Evolutionary conservation across 352 stramenopile genomes (phyloP), one percentile per base, ranked within the genome.

Genomic region (Phytophthora sp.): DNA sequence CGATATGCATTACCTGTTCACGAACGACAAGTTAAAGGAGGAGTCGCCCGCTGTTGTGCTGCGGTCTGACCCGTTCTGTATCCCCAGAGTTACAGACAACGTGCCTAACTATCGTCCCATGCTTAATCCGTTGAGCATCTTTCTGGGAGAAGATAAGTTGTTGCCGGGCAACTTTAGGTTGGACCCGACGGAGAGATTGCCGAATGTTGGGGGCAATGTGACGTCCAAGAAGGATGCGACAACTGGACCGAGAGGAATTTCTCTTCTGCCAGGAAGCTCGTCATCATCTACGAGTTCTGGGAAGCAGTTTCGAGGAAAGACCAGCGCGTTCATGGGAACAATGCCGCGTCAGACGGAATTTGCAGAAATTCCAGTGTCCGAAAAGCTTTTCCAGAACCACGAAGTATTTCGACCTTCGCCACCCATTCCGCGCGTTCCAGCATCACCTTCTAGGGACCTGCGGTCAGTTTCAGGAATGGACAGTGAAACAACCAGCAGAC

Each of bases 81-180:
- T 93, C 62, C 84, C 84, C 16, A 71, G 84, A 26, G 75, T 86
- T 24, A 89, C 84, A 15, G 84, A 93, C 72, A 90, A 90, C 58
- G 84, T 91, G 35, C 53, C 67, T 12, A 82, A 86, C 49, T 93
- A 93, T 66, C 74, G 81, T 0, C 84, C 84, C 0, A 76, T 69
- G 50, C 84, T 90, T 59, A 93, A 93, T 56, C 82, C 84, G 41
- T 55, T 89, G 38, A 90, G 75, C 50, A 91, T 93, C 55, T 76
- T 93, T 21, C 64, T 86, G 24, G 72, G 69, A 18, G 84, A 91
- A 62, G 82, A 91, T 55, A 77, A 87, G 65, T 66, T 93, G n/a
- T 60, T 93, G 47, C 84, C 84, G 7, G 71, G 78, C 1, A 84
- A 88, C 36, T 89, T 91, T 54, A 55, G 71, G 4, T 61, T 93